Base-by-base conservation (phyloP, 768 basidiomycete species). In the Podaxis pistillaris region DNA sequence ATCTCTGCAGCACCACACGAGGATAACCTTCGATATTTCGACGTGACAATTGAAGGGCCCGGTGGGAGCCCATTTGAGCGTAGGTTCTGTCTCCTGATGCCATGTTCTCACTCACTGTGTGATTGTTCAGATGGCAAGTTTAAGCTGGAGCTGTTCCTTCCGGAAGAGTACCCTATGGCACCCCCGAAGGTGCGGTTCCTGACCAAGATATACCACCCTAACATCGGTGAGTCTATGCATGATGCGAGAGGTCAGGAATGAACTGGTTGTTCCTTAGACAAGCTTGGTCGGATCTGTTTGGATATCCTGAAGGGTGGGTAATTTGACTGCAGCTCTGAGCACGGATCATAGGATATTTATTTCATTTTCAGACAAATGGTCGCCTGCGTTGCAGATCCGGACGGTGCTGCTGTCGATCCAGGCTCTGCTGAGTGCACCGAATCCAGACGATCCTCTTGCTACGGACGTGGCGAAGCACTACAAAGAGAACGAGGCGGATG, bases 101-200 rank as follows among this genome's bases (percentile, higher is more conserved):
- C 28, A 36, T 33, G 55, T 33, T 37, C 56, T 56, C 24, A 28
- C 24, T 56, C 58, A 52, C 51, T 24, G 55, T n/a, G 64, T 57
- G n/a, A 37, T 36, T 49, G 37, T 58, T 11, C 63, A 97, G 96
- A 89, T 68, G 97, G 96, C 22, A 81, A 91, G 19, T 98, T 98
- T 80, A 91, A 89, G 69, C 83, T 98, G n/a, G 97, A 99, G 76
- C 81, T 99, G 49, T 99, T 98, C 79, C 81, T 99, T 28, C 97
- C 97, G 3, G 97, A 98, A 76, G 97, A 98, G 75, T 99, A 99
- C 77, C 97, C 97, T 1, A 99, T 99, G 97, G 92, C 91, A 55
- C 96, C 97, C 0, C 97, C 97, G 24, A 99, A 99, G 78, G 97
- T 99, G 62, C 84, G 96, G 67, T 98, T 96, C 79, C 79, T 97